Percentiles rank a stretch among this genome's conserved stretches.
These are phyloP conservation scores for Sporothrix schenckii DNA, from an alignment of 2,329 filamentous ascomycete genomes.

Conservation along the genomic window DNA sequence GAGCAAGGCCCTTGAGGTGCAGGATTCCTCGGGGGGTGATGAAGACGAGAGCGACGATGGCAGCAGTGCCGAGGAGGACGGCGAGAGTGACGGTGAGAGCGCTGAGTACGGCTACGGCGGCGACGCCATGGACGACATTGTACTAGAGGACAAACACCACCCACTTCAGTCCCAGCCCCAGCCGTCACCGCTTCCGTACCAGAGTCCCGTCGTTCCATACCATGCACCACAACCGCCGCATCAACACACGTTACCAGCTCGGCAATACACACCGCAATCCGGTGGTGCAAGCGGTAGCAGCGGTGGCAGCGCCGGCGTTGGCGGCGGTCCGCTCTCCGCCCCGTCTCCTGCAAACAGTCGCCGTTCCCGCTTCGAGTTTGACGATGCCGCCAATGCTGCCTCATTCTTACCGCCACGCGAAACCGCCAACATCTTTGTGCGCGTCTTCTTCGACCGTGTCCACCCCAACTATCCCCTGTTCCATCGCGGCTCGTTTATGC, in stretches of 20 bases:
- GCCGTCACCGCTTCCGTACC: not conserved
- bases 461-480: conserved; percentile 36
- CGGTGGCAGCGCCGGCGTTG: not conserved
- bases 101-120: not conserved
- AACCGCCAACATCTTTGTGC: conserved; percentile 34
- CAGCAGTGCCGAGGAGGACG: conserved; percentile 7
- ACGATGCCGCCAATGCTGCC: conserved; percentile 28
- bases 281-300: not conserved
- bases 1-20: conserved; percentile 33
- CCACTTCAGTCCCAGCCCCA: not conserved
- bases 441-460: conserved; percentile 35
- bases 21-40: conserved; percentile 16
- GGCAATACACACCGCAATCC: conserved; percentile 17
- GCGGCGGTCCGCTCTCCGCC: not conserved
- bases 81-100: conserved; percentile 8
- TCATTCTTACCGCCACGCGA: conserved; percentile 33
- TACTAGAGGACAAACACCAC: not conserved
- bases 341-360: conserved; percentile 29
- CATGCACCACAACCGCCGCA: not conserved
- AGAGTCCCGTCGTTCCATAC: not conserved
- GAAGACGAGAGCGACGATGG: conserved; percentile 28
- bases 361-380: conserved; percentile 27
- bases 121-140: conserved; percentile 29
- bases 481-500: conserved; percentile 28
- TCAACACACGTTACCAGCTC: conserved; percentile 5